Base-by-base conservation (phyloP, 495 filamentous ascomycete genomes). In the Aspergillus nanangensis region DNA sequence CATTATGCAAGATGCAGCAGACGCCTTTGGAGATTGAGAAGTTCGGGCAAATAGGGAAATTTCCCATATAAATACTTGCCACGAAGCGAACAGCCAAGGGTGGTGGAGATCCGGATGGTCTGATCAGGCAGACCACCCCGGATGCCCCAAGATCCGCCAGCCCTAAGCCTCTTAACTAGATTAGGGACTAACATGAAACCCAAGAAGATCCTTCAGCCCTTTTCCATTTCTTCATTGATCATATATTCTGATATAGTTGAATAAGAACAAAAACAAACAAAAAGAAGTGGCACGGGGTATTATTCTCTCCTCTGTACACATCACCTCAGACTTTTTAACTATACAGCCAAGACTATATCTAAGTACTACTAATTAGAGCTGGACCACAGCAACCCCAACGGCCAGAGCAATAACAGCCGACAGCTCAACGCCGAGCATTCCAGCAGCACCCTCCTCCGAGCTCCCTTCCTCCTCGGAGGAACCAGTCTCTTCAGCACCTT, bases 61-160 rank as follows among this genome's bases (percentile, higher is more conserved):
- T n/a, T n/a, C n/a, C n/a, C n/a, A n/a, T n/a, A n/a, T n/a, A n/a
- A n/a, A n/a, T n/a, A n/a, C n/a, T n/a, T n/a, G n/a, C n/a, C n/a
- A n/a, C n/a, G n/a, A n/a, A n/a, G n/a, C n/a, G n/a, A n/a, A n/a
- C n/a, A n/a, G n/a, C n/a, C n/a, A 29, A 29, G 25, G 25, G 11
- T 29, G 7, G 11, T 7, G 37, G 24, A 18, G 23, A 47, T 45
- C 54, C 44, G 54, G 36, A 44, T 57, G 54, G 50, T 44, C 50
- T 57, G 54, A 57, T 42, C 36, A 14, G 45, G 53, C 54, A 57
- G 42, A 53, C 54, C 54, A 57, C 54, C 45, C 50, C 50, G 54
- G 50, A 50, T 53, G 23, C 47, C 36, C 24, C 34, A 24, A 38
- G 48, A 50, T 45, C 41, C 18, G 48, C 35, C 37, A 15, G 21